Evolutionary conservation across 495 filamentous ascomycete genomes (phyloP), one percentile per base, ranked within the genome.

Genomic region (Hyaloscypha bicolor): DNA sequence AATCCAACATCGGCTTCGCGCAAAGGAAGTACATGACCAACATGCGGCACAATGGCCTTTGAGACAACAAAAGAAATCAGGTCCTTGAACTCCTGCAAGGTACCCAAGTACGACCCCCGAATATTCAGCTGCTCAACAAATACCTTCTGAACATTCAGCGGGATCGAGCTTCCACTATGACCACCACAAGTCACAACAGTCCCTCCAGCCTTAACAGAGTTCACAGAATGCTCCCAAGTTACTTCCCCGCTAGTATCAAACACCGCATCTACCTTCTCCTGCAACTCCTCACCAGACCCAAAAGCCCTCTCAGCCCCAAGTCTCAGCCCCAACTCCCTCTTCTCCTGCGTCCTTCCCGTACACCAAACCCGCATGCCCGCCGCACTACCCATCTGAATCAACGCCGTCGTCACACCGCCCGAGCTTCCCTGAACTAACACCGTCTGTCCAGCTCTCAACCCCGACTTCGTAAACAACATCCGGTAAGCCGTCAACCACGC

Each of bases 401-500:
- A 62, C 2, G 75, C 74, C 19, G 74, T 73, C 19, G 70, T 70
- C 4, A 75, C 68, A 25, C 75, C 75, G 5, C 75, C 75, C 12
- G 66, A 71, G 52, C 70, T 63, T 3, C 74, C 72, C 63, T 76
- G 75, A 11, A 76, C 70, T 2, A 76, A 56, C 72, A 75, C 76
- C 16, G 35, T 67, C 62, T 76, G 75, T 9, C 74, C 69, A 12
- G 64, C 65, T 58, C 65, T 64, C 31, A 77, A 59, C 3, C 70
- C 69, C 21, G 74, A 72, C 22, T 69, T 62, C 4, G 33, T 72
- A 55, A 77, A 74, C 6, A 73, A 60, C 74, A 77, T 77, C 16
- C 74, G 64, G 37, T 72, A 77, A 35, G 70, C 72, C 8, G 74
- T 77, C n/a, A 77, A 63, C 72, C 72, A 77, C n/a, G 71, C 69